These are phyloP conservation scores for Candida ascalaphidarum DNA, from an alignment of 805 yeast genomes.

Conservation along the genomic window DNA sequence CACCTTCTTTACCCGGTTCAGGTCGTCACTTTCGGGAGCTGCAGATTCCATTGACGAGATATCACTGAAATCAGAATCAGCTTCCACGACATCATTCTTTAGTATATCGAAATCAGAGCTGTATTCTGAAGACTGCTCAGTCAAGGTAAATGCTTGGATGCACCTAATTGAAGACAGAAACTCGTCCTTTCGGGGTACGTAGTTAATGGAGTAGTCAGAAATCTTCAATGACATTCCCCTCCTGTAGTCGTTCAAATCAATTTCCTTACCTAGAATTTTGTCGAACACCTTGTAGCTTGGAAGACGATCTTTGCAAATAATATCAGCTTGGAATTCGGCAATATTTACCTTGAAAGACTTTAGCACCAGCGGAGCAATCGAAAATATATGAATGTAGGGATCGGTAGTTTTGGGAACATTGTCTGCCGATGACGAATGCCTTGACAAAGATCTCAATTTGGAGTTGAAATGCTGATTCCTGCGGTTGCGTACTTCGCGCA, in stretches of 20 bases:
- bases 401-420: neutral
- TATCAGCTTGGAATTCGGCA: constrained; percentile 19
- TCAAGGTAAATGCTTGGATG: constrained; percentile 25
- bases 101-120: constrained; percentile 22
- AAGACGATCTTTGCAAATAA: constrained; percentile 32
- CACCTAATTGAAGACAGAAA: constrained; percentile 11
- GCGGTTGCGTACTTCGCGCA: constrained; percentile 23
- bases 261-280: constrained; percentile 11
- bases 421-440: neutral
- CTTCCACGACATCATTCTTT: constrained; percentile 8
- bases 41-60: constrained; percentile 19
- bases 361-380: constrained; percentile 20
- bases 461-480: constrained; percentile 14
- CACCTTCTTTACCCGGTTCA: constrained; percentile 24
- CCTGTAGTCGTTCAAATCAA: constrained; percentile 27
- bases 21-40: constrained; percentile 5
- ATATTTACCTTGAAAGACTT: constrained; percentile 17
- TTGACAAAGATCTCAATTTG: no score
- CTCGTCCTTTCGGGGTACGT: constrained; percentile 13
- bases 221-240: constrained; percentile 28
- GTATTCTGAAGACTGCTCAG: constrained; percentile 30
- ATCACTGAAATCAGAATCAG: constrained; percentile 18
- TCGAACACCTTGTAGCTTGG: constrained; percentile 23
- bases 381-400: constrained; percentile 16
- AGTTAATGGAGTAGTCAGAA: constrained; percentile 11